phyloP scores from a whole-genome alignment of 768 basidiomycete species.

The Pleurotus pulmonarius region DNA sequence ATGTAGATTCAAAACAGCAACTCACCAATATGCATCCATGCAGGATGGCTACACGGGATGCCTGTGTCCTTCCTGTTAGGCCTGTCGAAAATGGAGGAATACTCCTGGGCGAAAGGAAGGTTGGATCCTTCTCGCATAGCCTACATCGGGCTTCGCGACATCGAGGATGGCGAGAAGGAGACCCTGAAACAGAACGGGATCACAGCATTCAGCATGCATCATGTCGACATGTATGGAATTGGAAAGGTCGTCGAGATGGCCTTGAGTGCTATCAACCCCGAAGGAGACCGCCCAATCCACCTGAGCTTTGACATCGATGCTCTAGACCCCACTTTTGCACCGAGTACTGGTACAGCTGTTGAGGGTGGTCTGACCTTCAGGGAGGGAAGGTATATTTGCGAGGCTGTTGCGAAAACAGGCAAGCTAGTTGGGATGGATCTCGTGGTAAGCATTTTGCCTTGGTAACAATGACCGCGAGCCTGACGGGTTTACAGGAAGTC shows the following conservation, averaged over 20 bases:
- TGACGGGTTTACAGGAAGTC: slow-evolving; percentile 50
- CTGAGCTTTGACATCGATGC: slow-evolving; percentile 78
- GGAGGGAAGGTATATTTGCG: slow-evolving; percentile 78
- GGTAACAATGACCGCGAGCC: no score
- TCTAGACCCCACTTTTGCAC: slow-evolving; percentile 71
- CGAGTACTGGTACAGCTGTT: slow-evolving; percentile 69
- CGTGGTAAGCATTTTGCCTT: slow-evolving; percentile 45
- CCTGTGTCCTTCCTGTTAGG: slow-evolving; percentile 70
- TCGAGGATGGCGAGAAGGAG: slow-evolving; percentile 66
- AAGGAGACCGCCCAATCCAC: slow-evolving; percentile 63
- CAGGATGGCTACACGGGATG: slow-evolving; percentile 79
- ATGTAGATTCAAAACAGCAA: slow-evolving; percentile 6
- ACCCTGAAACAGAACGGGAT: slow-evolving; percentile 58
- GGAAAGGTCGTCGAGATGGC: slow-evolving; percentile 79
- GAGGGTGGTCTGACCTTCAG: slow-evolving; percentile 79
- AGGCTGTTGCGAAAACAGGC: slow-evolving; percentile 72
- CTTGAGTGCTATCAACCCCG: slow-evolving; percentile 68
- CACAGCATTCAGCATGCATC: slow-evolving; percentile 65
- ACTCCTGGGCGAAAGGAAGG: slow-evolving; percentile 32
- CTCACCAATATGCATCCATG: no score
- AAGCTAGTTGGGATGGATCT: slow-evolving; percentile 70
- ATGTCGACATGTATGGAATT: slow-evolving; percentile 66
- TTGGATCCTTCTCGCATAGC: slow-evolving; percentile 58
- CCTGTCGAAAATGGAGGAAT: slow-evolving; percentile 26
- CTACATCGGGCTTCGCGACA: slow-evolving; percentile 76